These are phyloP conservation scores for Rhizopus delemar DNA, from an alignment of 371 early-diverging fungal species.

Conservation along the genomic window DNA sequence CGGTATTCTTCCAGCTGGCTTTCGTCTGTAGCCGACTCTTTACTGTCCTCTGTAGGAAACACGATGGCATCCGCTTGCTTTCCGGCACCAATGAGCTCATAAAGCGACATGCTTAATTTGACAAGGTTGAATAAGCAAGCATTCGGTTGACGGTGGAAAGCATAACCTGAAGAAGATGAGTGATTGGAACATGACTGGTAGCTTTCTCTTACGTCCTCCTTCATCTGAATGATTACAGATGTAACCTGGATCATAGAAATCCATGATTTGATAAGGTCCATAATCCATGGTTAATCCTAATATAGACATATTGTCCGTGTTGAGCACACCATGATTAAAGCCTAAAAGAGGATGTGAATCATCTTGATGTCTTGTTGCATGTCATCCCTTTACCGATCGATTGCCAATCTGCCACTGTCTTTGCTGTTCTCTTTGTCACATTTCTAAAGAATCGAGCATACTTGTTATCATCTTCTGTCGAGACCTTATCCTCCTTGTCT, in stretches of 20 bases:
- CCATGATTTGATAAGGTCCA: constrained; percentile 87
- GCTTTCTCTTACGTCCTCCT: constrained; percentile 43
- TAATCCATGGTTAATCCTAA: constrained; percentile 83
- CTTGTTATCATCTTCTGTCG: constrained; percentile 20
- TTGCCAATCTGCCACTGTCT: constrained; percentile 87
- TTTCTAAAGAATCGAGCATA: constrained; percentile 67
- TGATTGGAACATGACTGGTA: background rate
- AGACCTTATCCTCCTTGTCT: constrained; percentile 25
- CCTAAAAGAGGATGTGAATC: constrained; percentile 35
- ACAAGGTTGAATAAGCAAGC: constrained; percentile 83
- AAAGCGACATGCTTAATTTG: constrained; percentile 69
- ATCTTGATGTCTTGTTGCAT: background rate
- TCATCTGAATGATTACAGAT: constrained; percentile 79
- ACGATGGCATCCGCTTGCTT: constrained; percentile 44
- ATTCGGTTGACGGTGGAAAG: constrained; percentile 81
- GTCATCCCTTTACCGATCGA: constrained; percentile 44
- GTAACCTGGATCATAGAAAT: constrained; percentile 77
- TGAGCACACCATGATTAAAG: constrained; percentile 89
- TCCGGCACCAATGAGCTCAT: constrained; percentile 67
- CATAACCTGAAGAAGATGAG: constrained; percentile 55
- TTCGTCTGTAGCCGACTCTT: constrained; percentile 29
- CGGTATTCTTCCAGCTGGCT: constrained; percentile 27
- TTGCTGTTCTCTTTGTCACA: constrained; percentile 72
- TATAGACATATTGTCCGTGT: constrained; percentile 90
- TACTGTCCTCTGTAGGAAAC: constrained; percentile 33